Evolutionary conservation across 2,329 filamentous ascomycete species (phyloP), one percentile per base, ranked within the genome.

Genomic region (Pseudocercospora pini-densiflorae): DNA sequence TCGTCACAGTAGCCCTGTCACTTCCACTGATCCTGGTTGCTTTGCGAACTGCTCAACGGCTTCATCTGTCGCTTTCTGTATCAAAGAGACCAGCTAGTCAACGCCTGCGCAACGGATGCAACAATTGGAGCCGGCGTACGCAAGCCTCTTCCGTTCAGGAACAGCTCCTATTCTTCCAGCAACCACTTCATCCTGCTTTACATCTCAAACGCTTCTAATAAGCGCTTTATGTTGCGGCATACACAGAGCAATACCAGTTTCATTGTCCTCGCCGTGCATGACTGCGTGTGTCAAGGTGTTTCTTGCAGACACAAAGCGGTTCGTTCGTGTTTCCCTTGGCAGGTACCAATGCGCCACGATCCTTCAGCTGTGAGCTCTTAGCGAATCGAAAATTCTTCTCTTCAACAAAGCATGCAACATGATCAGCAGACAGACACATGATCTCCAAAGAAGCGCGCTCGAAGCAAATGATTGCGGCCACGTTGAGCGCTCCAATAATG

Each of bases 21-120:
- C 51, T 54, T 16, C n/a, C 14, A 40, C 51, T 54, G 24, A 54
- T 29, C 51, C 51, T 54, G 51, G 49, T 54, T 54, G 49, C 49
- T 29, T 23, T 16, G 23, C 49, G 49, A 54, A 54, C 49, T 54
- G 49, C 49, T 54, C 19, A 29, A 45, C 58, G 58, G 45, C 49
- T 54, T 24, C 47, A 51, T 51, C 14, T 51, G 3, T 45, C 8
- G 40, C n/a, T 14, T 3, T 14, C 27, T 27, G 6, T n/a, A 47
- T 53, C 47, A 27, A 53, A 53, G 47, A 21, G 47, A 53, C 47
- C 19, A 53, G 47, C 47, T 23, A 53, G 4, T 27, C 23, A 47
- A 27, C 19, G 23, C 19, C 6, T 14, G 7, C 10, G 47, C 47
- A 21, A 21, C 47, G 47, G 19, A 6, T 53, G 47, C 47, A 53